Conservation (phyloP, 2,329 filamentous ascomycete genomes). For the Aureobasidium leucospermi region DNA sequence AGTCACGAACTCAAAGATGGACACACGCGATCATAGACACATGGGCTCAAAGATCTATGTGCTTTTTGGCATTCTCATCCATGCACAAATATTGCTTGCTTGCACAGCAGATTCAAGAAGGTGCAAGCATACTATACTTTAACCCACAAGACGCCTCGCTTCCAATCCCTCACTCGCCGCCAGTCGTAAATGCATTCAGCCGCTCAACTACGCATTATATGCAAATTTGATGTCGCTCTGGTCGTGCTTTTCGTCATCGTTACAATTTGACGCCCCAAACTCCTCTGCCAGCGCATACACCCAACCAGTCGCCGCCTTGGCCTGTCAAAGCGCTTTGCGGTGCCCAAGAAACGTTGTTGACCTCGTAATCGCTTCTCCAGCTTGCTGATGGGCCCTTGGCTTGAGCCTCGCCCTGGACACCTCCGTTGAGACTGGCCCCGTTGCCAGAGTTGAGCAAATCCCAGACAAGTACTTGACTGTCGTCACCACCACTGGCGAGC, state of each 20-base stretch:
- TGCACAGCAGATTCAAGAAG: background rate
- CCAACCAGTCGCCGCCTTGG: constrained; percentile 75
- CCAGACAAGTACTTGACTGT: constrained; percentile 88
- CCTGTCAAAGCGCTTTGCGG: constrained; percentile 59
- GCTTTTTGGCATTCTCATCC: background rate
- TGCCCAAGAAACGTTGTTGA: constrained; percentile 79
- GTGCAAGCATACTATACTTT: constrained; percentile 4
- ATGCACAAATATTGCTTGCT: background rate
- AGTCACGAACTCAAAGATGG: background rate
- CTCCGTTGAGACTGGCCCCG: constrained; percentile 15
- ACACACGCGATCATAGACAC: background rate
- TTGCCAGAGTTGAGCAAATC: constrained; percentile 63
- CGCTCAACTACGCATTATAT: constrained; percentile 3
- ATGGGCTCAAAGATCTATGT: background rate
- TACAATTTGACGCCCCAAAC: constrained; percentile 66
- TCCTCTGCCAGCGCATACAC: constrained; percentile 71
- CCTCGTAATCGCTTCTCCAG: constrained; percentile 83
- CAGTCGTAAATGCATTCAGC: constrained; percentile 11
- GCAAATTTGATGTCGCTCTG: constrained; percentile 5
- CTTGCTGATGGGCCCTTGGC: constrained; percentile 62
- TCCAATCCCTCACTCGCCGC: background rate
- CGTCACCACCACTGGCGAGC: constrained; percentile 84
- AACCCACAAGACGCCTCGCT: constrained; percentile 6
- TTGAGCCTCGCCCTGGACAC: constrained; percentile 31
- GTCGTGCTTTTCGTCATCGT: constrained; percentile 15